Base-by-base conservation (phyloP, 2,329 filamentous ascomycete genomes). In the Triangularia verruculosa region DNA sequence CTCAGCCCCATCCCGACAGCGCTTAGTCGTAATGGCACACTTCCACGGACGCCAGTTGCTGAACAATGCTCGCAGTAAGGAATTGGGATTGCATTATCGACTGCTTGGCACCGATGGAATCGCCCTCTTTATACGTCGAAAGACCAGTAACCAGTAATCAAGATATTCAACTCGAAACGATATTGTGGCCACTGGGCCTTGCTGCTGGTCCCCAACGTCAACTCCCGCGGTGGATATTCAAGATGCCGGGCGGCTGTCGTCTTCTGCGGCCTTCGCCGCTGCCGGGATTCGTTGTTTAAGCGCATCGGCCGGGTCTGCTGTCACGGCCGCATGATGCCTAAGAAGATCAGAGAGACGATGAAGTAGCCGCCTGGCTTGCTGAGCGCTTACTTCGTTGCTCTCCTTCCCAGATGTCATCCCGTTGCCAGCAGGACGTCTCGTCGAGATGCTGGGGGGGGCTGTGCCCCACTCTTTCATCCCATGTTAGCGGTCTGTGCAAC, bases 401-500 rank as follows among this genome's bases (percentile, higher is more conserved):
- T 47, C 3, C 13, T 47, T n/a, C 34, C 11, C 34, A 39, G 3
- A n/a, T n/a, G 39, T 47, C 39, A n/a, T n/a, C 39, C 39, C 39
- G 39, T 47, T 47, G 39, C 39, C 39, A 47, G n/a, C n/a, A 47
- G 39, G 11, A 20, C 8, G 39, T 17, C 39, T 17, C 39, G 11
- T 47, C n/a, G 3, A 9, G 39, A 47, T 47, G 39, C 39, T 47
- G 39, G 39, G 39, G 30, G 39, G n/a, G 13, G 39, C 25, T 54
- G 56, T 15, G 59, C 56, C 57, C 61, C 56, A 56, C 39, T 47
- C 20, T 54, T 59, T 61, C 63, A 32, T 63, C 63, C 57, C 57
- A 66, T 64, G 61, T 62, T 39, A 27, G 55, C 63, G 25, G 68
- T 64, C 69, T 66, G 67, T 71, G 70, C 70, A 66, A 66, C n/a